Conservation (phyloP, 352 stramenopile genomes). For the Blastocystis sp. region DNA sequence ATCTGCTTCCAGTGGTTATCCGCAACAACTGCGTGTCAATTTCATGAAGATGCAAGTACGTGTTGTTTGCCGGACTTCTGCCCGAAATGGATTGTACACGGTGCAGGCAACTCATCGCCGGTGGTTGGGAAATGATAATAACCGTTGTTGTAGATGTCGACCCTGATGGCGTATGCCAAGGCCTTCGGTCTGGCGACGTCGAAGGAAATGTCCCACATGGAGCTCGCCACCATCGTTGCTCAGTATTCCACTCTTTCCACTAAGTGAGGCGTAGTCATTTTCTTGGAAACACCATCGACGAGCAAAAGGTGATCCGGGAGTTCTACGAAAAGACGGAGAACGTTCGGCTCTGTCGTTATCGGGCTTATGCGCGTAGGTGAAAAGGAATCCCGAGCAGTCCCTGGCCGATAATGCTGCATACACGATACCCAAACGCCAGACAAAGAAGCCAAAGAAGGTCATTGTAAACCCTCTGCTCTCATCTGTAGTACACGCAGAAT, state of each 20-base stretch:
- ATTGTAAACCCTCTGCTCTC: neutral
- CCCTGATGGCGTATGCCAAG: constrained; percentile 64
- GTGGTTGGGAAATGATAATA: neutral
- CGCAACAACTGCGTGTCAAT: constrained; percentile 59
- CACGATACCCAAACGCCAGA: constrained; percentile 42
- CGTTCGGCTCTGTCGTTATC: neutral
- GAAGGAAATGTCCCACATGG: constrained; percentile 59
- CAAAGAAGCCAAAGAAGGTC: constrained; percentile 67
- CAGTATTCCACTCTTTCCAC: constrained; percentile 9
- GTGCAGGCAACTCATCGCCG: neutral
- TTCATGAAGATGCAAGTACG: constrained; percentile 69
- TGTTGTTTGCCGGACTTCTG: neutral
- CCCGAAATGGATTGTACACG: neutral
- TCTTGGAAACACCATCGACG: constrained; percentile 22
- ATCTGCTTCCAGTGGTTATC: constrained; percentile 37
- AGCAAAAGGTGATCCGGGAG: constrained; percentile 48
- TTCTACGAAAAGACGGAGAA: constrained; percentile 67
- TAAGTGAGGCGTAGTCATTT: constrained; percentile 56
- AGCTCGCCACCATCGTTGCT: constrained; percentile 42
- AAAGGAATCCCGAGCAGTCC: constrained; percentile 34
- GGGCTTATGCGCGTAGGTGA: constrained; percentile 7
- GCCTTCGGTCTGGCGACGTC: constrained; percentile 16
- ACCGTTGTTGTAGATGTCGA: constrained; percentile 49
- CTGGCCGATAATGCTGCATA: constrained; percentile 8
- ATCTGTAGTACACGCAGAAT: constrained; percentile 58